Conservation (phyloP, 768 basidiomycete genomes). For the Pulveroboletus ravenelii region DNA sequence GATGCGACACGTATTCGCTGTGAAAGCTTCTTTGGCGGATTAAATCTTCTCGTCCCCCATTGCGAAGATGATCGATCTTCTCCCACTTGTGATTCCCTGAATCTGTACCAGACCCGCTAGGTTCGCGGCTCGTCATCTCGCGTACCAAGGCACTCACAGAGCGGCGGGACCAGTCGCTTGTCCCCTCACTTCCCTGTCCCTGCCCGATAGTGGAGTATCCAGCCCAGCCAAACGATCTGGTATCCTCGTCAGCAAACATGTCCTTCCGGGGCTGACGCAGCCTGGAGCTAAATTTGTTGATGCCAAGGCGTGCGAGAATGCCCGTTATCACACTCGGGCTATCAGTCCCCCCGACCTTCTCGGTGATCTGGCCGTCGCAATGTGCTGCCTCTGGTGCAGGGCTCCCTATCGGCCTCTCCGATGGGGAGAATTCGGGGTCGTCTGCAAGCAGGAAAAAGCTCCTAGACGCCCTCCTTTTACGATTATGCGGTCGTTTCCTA, state of each 20-base stretch:
- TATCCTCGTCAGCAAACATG: conserved; percentile 78
- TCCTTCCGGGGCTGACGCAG: conserved; percentile 45
- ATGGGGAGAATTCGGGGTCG: conserved; percentile 14
- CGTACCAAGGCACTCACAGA: conserved; percentile 33
- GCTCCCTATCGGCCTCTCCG: conserved; percentile 4
- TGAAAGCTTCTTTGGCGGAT: conserved; percentile 18
- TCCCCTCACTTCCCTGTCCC: conserved; percentile 41
- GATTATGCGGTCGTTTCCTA: conserved; percentile 32
- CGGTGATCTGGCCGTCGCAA: conserved; percentile 2
- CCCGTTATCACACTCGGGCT: conserved; percentile 7
- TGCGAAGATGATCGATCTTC: conserved; percentile 11
- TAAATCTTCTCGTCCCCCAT: conserved; percentile 15
- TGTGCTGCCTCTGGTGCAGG: conserved; percentile 4
- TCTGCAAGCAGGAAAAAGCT: conserved; percentile 20
- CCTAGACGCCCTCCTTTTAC: not conserved
- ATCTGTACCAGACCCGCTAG: conserved; percentile 20
- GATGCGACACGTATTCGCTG: conserved; percentile 4
- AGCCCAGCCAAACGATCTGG: conserved; percentile 39
- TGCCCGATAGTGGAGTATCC: conserved; percentile 16
- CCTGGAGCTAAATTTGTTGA: conserved; percentile 10
- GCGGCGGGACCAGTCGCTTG: conserved; percentile 49
- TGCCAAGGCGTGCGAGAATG: conserved; percentile 22
- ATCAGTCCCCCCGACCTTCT: not conserved
- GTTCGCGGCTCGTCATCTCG: conserved; percentile 26
- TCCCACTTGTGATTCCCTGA: conserved; percentile 19